Base-by-base conservation (phyloP, 192 early-diverging fungal genomes). In the Rhizophagus clarus region DNA sequence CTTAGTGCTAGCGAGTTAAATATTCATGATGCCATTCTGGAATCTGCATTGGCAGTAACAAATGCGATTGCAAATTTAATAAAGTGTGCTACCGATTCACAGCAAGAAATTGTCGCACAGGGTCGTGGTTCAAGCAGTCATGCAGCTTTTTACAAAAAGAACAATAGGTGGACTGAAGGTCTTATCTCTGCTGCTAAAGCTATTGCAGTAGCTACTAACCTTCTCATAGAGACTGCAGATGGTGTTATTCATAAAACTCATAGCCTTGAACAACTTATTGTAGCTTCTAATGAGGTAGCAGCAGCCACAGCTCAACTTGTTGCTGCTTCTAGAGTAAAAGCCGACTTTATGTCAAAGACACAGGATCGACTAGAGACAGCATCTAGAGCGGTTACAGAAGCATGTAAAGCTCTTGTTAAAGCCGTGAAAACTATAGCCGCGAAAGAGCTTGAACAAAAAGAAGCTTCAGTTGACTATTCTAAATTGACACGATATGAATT, bases 91-190 rank as follows among this genome's bases (percentile, higher is more conserved):
- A 97, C 96, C 2, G 95, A 92, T 47, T 95, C 96, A 29, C 98
- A 99, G 87, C 93, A 97, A 84, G 98, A 99, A 86, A 96, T 98
- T 90, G 98, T 98, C 7, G 91, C 94, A 0, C 95, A 98, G 83
- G 96, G 96, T 26, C 89, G 94, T 61, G 96, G 95, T 5, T 83
- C 90, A 0, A 91, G 90, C 61, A 90, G 94, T 15, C 93, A 90
- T 72, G 91, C 92, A 1, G 96, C 94, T 2, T 98, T 98, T 84
- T 99, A 99, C 90, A 98, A 98, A 85, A 99, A 99, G 89, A 96
- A 99, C 89, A 98, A 99, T 90, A 94, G 97, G 77, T 99, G 98
- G 98, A 99, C 97, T 6, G 98, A 99, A 83, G 98, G 98, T 29
- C 89, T 99, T 22, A 97, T 99, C 76, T 96, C 95, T 8, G 98